These are phyloP conservation scores for Gracilaria vermiculophylla DNA, from an alignment of 23 red algal species.

Conservation along the genomic window DNA sequence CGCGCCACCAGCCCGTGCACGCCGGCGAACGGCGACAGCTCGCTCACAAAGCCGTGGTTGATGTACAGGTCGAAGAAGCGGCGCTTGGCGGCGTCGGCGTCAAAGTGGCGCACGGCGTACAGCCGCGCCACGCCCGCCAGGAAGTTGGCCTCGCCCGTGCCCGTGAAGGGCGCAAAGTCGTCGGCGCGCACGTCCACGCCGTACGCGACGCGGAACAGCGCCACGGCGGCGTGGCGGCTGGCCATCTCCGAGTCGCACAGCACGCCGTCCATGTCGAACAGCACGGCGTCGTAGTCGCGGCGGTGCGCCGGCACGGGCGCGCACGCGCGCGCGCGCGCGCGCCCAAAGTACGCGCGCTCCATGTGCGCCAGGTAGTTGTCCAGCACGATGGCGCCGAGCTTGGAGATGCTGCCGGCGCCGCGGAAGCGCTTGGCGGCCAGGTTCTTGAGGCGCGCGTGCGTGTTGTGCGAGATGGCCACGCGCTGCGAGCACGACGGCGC, in stretches of 20 bases:
- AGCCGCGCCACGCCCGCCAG: constrained; percentile 69
- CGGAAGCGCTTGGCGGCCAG: constrained; percentile 39
- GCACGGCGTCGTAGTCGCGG: constrained; percentile 67
- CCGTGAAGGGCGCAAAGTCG: constrained; percentile 91
- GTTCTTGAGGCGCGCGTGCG: constrained; percentile 23
- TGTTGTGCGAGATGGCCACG: constrained; percentile 31
- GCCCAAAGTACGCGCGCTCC: constrained; percentile 54
- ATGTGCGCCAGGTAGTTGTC: constrained; percentile 55
- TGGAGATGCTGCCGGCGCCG: constrained; percentile 43
- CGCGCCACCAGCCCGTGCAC: constrained; percentile 42
- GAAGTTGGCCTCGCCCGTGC: constrained; percentile 83
- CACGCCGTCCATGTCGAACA: constrained; percentile 98
- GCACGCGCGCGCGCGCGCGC: neutral
- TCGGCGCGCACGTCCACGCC: constrained; percentile 30
- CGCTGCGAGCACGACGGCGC: neutral
- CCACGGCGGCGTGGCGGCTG: constrained; percentile 55
- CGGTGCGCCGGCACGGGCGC: neutral
- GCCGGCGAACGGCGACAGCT: constrained; percentile 57
- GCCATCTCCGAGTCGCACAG: constrained; percentile 81
- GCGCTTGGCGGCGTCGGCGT: constrained; percentile 71
- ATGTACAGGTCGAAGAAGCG: constrained; percentile 83
- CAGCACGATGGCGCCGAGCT: constrained; percentile 55
- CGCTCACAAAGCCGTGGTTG: constrained; percentile 24
- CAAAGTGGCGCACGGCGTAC: constrained; percentile 59
- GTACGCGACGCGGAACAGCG: constrained; percentile 53